Percentiles rank a stretch among this genome's conserved stretches.
Conservation (phyloP, 495 filamentous ascomycete genomes). For the Penicillium lagena region DNA sequence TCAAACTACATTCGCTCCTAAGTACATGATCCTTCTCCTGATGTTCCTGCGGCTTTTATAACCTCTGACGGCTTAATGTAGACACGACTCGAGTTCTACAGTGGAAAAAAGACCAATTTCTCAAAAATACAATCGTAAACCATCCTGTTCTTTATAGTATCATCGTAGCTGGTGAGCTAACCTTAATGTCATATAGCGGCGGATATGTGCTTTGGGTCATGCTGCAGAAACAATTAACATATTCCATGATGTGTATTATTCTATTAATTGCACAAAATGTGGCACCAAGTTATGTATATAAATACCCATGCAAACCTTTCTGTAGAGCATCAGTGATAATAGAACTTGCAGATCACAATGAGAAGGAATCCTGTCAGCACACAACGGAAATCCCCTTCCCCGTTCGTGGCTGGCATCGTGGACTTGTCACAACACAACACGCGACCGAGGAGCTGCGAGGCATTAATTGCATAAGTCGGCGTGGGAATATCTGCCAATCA, state of each 20-base stretch:
- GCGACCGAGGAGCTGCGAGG: too few relatives aligned
- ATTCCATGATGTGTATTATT: neutral
- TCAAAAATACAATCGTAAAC: neutral
- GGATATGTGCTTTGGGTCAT: conserved; percentile 18
- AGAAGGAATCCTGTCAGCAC: too few relatives aligned
- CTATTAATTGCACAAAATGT: neutral
- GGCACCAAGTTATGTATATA: neutral
- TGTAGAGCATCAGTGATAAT: neutral
- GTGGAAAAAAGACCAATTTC: neutral
- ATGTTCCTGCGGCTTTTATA: neutral
- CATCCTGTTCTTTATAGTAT: neutral
- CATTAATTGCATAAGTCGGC: too few relatives aligned
- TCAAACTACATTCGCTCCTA: conserved; percentile 4
- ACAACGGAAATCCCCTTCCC: too few relatives aligned
- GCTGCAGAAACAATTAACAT: conserved; percentile 9
- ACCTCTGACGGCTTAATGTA: too few relatives aligned
- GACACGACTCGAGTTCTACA: neutral
- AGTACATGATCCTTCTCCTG: neutral
- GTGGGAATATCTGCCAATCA: too few relatives aligned
- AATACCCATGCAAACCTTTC: neutral
- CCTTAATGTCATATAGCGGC: conserved; percentile 1
- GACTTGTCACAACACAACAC: too few relatives aligned
- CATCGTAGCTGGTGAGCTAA: neutral
- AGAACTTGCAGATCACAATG: neutral
- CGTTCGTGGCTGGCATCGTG: too few relatives aligned